A percentile compares a stretch with the other conserved stretches of the same genome.
These are phyloP conservation scores for Leavenworthia alabamica DNA, from an alignment of 345 rosid genomes.

Conservation along the genomic window DNA sequence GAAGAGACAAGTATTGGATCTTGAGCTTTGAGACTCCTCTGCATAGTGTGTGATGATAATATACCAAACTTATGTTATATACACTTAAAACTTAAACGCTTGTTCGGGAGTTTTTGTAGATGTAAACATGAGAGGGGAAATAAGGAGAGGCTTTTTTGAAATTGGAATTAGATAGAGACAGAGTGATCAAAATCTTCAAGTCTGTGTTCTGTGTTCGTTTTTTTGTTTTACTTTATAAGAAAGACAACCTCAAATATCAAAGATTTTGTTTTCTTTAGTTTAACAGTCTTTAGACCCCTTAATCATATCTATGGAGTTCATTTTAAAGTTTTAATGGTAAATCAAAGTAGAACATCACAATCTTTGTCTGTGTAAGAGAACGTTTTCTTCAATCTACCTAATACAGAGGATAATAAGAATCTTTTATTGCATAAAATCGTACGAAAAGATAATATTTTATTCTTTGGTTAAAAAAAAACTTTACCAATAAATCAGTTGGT, in stretches of 20 bases:
- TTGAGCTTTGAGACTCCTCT: constrained; percentile 25
- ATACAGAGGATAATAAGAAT: constrained; percentile 1
- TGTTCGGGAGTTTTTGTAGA: constrained; percentile 27
- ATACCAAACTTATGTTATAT: constrained; percentile 16
- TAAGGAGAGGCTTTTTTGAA: constrained; percentile 10
- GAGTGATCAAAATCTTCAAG: constrained; percentile 24
- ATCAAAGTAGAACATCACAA: background rate
- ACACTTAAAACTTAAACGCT: constrained; percentile 1
- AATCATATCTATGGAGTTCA: background rate
- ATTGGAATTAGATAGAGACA: constrained; percentile 14
- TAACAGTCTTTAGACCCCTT: background rate
- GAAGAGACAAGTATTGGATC: constrained; percentile 18
- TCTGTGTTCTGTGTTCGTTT: background rate
- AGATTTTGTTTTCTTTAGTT: background rate
- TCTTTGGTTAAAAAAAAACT: background rate
- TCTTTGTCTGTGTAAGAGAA: background rate
- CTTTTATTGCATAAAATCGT: constrained; percentile 8
- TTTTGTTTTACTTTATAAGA: constrained; percentile 3
- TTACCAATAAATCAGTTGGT: background rate
- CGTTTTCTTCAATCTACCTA: constrained; percentile 17
- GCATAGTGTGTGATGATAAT: constrained; percentile 10
- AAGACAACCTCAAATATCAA: background rate
- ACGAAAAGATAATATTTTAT: constrained; percentile 10
- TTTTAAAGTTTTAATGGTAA: background rate
- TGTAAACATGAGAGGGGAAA: constrained; percentile 26